Evolutionary conservation across 495 filamentous ascomycete genomes (phyloP), one percentile per base, ranked within the genome.

Genomic region (Aspergillus steynii): DNA sequence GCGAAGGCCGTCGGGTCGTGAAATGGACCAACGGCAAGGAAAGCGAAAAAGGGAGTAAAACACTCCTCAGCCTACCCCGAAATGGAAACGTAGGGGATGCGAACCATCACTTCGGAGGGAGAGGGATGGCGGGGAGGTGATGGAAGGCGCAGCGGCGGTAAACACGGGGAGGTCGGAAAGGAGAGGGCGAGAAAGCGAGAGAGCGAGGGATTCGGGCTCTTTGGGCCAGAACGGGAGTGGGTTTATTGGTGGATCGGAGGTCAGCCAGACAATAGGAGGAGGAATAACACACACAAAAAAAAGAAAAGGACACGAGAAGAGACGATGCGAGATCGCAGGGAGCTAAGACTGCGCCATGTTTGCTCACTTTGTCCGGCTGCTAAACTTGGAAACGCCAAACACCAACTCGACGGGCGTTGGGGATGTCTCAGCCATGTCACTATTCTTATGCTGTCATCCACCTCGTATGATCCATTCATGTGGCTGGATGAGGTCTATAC

Each of bases 331-430:
- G n/a, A 55, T 50, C 53, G 34, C 49, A 48, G 46, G 47, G 50
- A 26, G 25, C 47, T 47, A 50, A 42, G 57, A 59, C 65, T 65
- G 62, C 65, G 65, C 62, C 65, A 56, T 63, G 65, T 68, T 68
- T 68, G 65, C 48, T 63, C 58, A 32, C 60, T 68, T 68, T 67
- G 53, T 29, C 52, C 48, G 28, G 50, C 56, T 64, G 59, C 65
- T 67, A 67, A 67, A 59, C 65, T 67, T 67, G 61, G 65, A 61
- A 67, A 67, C 65, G 49, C 63, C 59, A 65, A 37, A 20, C 25
- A 51, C 26, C 49, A 51, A 46, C 2, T 34, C 20, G 20, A 29
- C 53, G 20, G 12, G 12, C 31, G 31, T 3, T 3, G 31, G 31
- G 31, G 12, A 42, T 67, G 65, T 67, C 65, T 67, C 61, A 67